Base-by-base conservation (phyloP, 1,139 yeast species). In the Groenewaldozyma sp. region DNA sequence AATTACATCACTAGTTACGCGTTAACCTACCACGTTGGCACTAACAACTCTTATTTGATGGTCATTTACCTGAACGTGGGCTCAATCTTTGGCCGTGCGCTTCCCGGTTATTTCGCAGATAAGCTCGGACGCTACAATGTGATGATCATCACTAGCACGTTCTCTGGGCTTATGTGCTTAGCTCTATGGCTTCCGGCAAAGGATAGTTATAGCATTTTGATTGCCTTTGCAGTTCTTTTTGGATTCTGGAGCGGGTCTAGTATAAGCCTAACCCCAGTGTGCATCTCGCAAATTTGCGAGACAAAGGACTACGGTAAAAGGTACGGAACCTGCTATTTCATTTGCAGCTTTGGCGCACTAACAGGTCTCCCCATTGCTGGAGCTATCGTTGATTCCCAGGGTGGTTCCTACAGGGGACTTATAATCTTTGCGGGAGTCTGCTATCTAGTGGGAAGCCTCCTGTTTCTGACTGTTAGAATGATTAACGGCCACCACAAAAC, bases 291-390 rank as follows among this genome's bases (percentile, higher is more conserved):
- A 55, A 75, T 81, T 17, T 76, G 84, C 33, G 70, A 70, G 36
- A 74, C 80, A 1, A 75, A 74, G 32, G 72, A 70, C 41, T 79
- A 78, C 50, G 88, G 88, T 22, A 76, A 72, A 51, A 68, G 82
- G 21, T 80, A 76, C 52, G 83, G 87, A 0, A 78, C 83, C 0
- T 69, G 79, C 58, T 79, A 80, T 55, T 76, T 76, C 50, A 64
- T 76, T 31, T 76, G 78, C 34, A 71, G 82, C 7, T 73, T 78
- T 51, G 74, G 75, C 28, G 72, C 74, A 4, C 60, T 79, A 35
- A 66, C 70, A 0, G 69, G 74, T 1, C 61, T 72, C 44, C 79
- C 79, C 22, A 62, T 74, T 32, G 71, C 74, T 2, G 77, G 78
- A 34, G 74, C 73, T 3, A 65, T 73, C 18, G 41, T 48, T 34